Percentiles rank a stretch among this genome's conserved stretches.
phyloP scores from a whole-genome alignment of 345 rosid genomes.

The Eucalyptus victrix region DNA sequence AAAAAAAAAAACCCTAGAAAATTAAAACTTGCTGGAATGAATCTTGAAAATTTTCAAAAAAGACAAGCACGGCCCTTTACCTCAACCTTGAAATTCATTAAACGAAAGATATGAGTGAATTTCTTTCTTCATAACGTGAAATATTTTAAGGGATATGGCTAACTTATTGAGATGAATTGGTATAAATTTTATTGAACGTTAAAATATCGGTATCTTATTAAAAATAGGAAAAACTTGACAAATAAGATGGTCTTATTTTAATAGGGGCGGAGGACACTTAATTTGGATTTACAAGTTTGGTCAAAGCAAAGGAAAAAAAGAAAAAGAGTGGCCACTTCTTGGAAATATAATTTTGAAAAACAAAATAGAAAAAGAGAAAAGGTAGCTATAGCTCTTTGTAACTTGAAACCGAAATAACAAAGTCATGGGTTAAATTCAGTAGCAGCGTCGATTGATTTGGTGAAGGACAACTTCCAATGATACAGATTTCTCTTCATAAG shows the following conservation, averaged over 20 bases:
- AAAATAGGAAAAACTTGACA: neutral
- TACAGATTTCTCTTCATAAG: neutral
- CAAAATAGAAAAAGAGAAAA: neutral
- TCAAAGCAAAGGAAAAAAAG: neutral
- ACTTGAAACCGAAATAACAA: neutral
- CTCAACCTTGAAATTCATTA: neutral
- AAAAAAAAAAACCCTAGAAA: neutral
- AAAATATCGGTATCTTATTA: neutral
- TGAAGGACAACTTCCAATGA: neutral
- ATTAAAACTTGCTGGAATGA: neutral
- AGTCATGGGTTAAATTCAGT: neutral
- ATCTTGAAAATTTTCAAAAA: neutral
- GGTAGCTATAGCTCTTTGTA: neutral
- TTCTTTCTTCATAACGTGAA: neutral
- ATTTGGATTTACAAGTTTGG: neutral
- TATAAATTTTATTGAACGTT: neutral
- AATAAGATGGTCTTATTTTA: neutral
- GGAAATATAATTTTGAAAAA: neutral
- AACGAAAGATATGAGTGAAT: neutral
- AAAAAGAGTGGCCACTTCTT: neutral
- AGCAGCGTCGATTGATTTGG: neutral
- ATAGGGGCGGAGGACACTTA: neutral
- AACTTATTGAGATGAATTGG: neutral
- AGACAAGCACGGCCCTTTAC: neutral
- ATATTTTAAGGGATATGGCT: neutral